Conservation (phyloP, 2,329 filamentous ascomycete genomes). For the Raffaelea deltoideospora region DNA sequence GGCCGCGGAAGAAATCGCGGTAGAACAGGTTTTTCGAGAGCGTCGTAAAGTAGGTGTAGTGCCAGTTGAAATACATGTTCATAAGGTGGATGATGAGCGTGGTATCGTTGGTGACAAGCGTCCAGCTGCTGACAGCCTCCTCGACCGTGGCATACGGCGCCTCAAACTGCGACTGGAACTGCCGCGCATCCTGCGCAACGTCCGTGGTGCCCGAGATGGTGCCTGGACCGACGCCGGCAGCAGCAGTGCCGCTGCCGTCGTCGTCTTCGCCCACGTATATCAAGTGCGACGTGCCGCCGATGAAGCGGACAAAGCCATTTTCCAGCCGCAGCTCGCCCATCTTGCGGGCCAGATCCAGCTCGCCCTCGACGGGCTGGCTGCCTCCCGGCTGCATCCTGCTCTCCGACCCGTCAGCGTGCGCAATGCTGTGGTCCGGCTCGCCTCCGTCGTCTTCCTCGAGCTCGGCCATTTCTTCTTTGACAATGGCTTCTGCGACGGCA, state of each 20-base stretch:
- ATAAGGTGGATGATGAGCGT: slow-evolving; percentile 73
- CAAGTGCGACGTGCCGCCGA: slow-evolving; percentile 86
- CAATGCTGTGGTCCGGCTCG: slow-evolving; percentile 6
- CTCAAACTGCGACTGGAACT: slow-evolving; percentile 25
- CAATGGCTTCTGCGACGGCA: slow-evolving; percentile 35
- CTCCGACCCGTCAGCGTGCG: slow-evolving; percentile 19
- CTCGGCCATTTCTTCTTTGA: slow-evolving; percentile 24
- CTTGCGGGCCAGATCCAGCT: slow-evolving; percentile 75
- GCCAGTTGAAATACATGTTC: slow-evolving; percentile 97
- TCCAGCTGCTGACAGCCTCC: slow-evolving; percentile 74
- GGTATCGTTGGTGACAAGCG: slow-evolving; percentile 64
- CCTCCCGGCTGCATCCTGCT: slow-evolving; percentile 18
- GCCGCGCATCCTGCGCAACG: slow-evolving; percentile 18
- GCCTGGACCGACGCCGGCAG: background rate
- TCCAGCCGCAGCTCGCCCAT: slow-evolving; percentile 85
- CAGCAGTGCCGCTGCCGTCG: background rate
- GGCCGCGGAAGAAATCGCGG: slow-evolving; percentile 65
- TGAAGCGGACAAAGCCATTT: slow-evolving; percentile 77
- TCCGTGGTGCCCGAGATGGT: background rate
- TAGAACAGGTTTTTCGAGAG: slow-evolving; percentile 78
- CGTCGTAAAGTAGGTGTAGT: slow-evolving; percentile 91
- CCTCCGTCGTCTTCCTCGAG: slow-evolving; percentile 20
- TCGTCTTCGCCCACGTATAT: slow-evolving; percentile 52
- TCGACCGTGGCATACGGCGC: slow-evolving; percentile 27
- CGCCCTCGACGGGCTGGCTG: slow-evolving; percentile 31